Percentiles rank a stretch among this genome's conserved stretches.
Evolutionary conservation across 768 basidiomycete genomes (phyloP).

Genomic region (Calocera viscosa): DNA sequence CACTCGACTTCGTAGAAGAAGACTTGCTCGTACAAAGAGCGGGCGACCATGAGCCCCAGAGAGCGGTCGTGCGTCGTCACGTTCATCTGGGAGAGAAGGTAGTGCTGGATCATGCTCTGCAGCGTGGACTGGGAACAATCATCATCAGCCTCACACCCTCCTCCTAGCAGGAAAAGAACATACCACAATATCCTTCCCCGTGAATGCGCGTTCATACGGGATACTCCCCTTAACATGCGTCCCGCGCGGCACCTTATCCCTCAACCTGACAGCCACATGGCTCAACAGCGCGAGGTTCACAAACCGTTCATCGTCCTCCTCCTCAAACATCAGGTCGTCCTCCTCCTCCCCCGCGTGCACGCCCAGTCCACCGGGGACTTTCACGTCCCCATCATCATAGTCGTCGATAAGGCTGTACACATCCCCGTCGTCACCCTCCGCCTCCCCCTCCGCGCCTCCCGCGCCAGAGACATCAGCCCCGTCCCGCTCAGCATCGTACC

Average conservation of each 20-base stretch:
- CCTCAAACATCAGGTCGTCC: slow-evolving; percentile 33
- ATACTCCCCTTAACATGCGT: slow-evolving; percentile 88
- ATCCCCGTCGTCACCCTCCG: not conserved
- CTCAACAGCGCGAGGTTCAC: slow-evolving; percentile 80
- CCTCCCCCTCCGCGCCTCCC: not conserved
- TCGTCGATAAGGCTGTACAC: slow-evolving; percentile 22
- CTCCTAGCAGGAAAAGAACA: slow-evolving; percentile 25
- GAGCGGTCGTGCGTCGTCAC: slow-evolving; percentile 66
- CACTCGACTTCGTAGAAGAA: slow-evolving; percentile 98
- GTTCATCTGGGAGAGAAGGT: slow-evolving; percentile 62
- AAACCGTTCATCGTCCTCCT: slow-evolving; percentile 61
- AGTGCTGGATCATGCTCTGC: slow-evolving; percentile 73
- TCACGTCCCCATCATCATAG: slow-evolving; percentile 19
- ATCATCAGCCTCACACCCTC: slow-evolving; percentile 10
- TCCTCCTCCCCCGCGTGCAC: slow-evolving; percentile 21
- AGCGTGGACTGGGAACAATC: slow-evolving; percentile 54
- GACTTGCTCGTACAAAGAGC: slow-evolving; percentile 79
- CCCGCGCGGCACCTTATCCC: slow-evolving; percentile 78
- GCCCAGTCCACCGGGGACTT: not conserved
- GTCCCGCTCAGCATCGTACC: too few species aligned
- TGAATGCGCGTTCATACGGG: slow-evolving; percentile 80
- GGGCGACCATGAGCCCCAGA: slow-evolving; percentile 74
- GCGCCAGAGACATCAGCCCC: too few species aligned
- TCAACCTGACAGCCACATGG: slow-evolving; percentile 76
- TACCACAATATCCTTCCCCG: slow-evolving; percentile 89